phyloP scores from a whole-genome alignment of 164 flowering plant species.

The Saururus chinensis region DNA sequence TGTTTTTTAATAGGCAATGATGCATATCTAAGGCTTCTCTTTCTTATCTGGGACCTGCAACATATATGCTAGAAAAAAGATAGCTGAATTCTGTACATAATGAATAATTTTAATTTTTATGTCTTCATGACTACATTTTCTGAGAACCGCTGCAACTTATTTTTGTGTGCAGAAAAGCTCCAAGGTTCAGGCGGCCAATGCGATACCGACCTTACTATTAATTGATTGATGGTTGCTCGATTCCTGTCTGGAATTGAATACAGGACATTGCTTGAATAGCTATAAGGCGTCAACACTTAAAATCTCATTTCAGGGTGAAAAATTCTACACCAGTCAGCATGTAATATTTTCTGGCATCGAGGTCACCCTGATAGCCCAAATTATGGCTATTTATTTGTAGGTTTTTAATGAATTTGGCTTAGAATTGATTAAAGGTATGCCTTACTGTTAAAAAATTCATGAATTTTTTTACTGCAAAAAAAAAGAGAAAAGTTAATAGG shows the following conservation, averaged over 20 bases:
- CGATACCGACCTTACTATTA: conserved; percentile 57
- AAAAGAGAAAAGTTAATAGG: too few species aligned
- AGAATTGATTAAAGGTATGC: neutral
- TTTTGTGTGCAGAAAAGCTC: conserved; percentile 40
- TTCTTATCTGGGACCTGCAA: too few species aligned
- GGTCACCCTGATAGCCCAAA: neutral
- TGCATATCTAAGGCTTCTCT: too few species aligned
- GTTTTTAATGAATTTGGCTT: neutral
- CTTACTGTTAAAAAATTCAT: neutral
- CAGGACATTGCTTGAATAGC: neutral
- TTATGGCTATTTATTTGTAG: neutral
- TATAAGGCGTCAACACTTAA: too few species aligned
- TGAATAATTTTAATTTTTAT: too few species aligned
- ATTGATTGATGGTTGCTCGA: conserved; percentile 3
- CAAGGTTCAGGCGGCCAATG: conserved; percentile 69
- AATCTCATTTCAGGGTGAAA: neutral
- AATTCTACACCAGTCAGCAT: neutral
- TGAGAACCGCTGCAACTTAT: neutral
- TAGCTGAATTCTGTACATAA: too few species aligned
- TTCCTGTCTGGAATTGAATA: neutral
- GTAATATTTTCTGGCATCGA: neutral
- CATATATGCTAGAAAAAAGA: too few species aligned
- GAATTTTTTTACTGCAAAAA: too few species aligned
- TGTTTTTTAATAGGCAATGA: too few species aligned
- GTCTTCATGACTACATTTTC: neutral